phyloP scores from a whole-genome alignment of 495 filamentous ascomycete species.

The Collariella sp. region DNA sequence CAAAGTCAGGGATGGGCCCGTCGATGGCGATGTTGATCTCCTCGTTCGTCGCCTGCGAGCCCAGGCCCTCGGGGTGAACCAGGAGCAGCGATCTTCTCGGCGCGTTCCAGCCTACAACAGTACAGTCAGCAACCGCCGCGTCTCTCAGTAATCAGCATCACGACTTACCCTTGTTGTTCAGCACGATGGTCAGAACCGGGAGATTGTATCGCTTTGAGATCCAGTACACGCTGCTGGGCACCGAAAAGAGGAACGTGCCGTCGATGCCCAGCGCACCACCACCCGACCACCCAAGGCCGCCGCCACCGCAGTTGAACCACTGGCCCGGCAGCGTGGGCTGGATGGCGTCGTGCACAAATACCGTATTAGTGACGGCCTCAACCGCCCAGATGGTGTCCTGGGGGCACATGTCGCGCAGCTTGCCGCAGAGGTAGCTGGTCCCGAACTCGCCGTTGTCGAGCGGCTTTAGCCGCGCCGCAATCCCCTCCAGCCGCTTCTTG shows the following conservation, averaged over 20 bases:
- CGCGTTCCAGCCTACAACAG: slow-evolving; percentile 66
- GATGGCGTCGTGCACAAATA: slow-evolving; percentile 73
- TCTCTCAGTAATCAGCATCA: neutral
- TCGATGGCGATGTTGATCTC: slow-evolving; percentile 87
- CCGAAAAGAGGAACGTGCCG: slow-evolving; percentile 81
- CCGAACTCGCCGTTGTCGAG: slow-evolving; percentile 59
- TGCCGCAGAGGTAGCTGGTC: slow-evolving; percentile 57
- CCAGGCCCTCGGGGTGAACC: slow-evolving; percentile 75
- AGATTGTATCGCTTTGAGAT: slow-evolving; percentile 79
- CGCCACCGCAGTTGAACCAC: slow-evolving; percentile 92
- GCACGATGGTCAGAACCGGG: slow-evolving; percentile 78
- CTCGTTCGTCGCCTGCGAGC: slow-evolving; percentile 67
- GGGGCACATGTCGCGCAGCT: slow-evolving; percentile 58
- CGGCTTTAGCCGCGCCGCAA: slow-evolving; percentile 48
- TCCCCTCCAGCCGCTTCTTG: slow-evolving; percentile 48
- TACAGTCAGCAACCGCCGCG: slow-evolving; percentile 10
- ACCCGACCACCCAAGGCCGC: slow-evolving; percentile 92
- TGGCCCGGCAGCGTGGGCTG: slow-evolving; percentile 65
- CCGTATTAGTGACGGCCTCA: slow-evolving; percentile 81
- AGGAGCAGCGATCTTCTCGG: slow-evolving; percentile 66
- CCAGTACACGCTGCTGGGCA: slow-evolving; percentile 91
- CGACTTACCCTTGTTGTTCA: slow-evolving; percentile 76
- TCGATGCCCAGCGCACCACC: slow-evolving; percentile 84
- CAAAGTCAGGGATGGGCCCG: slow-evolving; percentile 70
- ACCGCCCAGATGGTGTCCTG: slow-evolving; percentile 74